Evolutionary conservation across 1,139 yeast genomes (phyloP).

Genomic region (Suhomyces bribrorum): DNA sequence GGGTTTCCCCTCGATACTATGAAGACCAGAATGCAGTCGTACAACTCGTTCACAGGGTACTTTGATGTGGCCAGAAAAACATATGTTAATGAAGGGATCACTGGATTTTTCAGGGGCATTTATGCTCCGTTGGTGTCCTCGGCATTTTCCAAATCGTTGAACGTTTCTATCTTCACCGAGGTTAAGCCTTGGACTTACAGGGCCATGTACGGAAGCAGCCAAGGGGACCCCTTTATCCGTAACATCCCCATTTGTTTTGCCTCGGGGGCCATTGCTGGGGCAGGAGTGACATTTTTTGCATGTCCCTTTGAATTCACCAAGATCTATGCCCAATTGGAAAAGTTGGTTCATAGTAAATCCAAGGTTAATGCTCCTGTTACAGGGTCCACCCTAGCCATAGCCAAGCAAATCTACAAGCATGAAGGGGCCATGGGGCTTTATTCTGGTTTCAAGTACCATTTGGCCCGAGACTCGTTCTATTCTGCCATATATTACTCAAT

Average conservation of each 20-base stretch:
- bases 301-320: conserved; percentile 89
- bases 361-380: conserved; percentile 15
- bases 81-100: conserved; percentile 58
- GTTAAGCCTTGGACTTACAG: conserved; percentile 52
- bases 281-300: conserved; percentile 63
- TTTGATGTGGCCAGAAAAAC: conserved; percentile 63
- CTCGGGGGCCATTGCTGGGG: conserved; percentile 71
- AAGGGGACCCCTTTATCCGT: conserved; percentile 33
- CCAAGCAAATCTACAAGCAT: conserved; percentile 54
- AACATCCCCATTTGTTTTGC: conserved; percentile 67
- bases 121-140: conserved; percentile 70
- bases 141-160: conserved; percentile 63
- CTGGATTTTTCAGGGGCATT: conserved; percentile 77
- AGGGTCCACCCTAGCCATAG: conserved; percentile 32
- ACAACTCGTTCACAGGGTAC: conserved; percentile 55
- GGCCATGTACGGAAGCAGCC: conserved; percentile 22
- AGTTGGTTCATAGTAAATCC: conserved; percentile 40
- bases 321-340: conserved; percentile 71
- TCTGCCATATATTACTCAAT: conserved; percentile 74
- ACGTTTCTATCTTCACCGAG: conserved; percentile 65
- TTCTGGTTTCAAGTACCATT: conserved; percentile 70
- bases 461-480: conserved; percentile 67
- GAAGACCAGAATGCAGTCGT: conserved; percentile 84
- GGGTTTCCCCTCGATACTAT: conserved; percentile 86
- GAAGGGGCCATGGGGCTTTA: conserved; percentile 68